Base-by-base conservation (phyloP, 441 rosid genomes). In the Populus hybrid region DNA sequence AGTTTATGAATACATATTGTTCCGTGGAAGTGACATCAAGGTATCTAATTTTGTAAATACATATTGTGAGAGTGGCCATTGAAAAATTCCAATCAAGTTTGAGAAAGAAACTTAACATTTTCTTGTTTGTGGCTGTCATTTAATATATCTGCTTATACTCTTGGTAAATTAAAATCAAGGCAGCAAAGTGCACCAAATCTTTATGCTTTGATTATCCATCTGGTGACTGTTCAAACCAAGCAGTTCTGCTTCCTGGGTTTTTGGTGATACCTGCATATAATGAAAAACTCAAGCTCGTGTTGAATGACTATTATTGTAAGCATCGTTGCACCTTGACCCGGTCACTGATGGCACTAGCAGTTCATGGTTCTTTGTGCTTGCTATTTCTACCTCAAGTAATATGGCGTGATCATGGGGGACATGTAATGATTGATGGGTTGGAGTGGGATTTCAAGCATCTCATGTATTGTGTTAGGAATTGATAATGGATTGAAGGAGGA, bases 11-110 rank as follows among this genome's bases (percentile, higher is more conserved):
- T 95, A 95, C 86, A 95, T 95, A 75, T 80, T 92, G 83, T 95
- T 95, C 83, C 93, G 98, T 61, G 97, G 99, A 79, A 90, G 93
- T 69, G 99, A 95, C 85, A 94, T 95, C 82, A 95, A 92, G 97
- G 99, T 95, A 88, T 82, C 32, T 35, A 26, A 67, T 30, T 11
- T 32, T 67, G 40, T 26, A 30, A 3, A 34, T 32, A 16, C 4
- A 18, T 35, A 28, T 12, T 57, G 50, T 40, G 38, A 38, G 8
- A 11, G 67, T 10, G 50, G n/a, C 2, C 23, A 23, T 34, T 75
- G 21, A 46, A 74, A 67, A 67, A 67, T 68, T 54, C 18, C 76
- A 28, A 30, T 30, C 36, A 16, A 65, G 34, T 20, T 24, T 69
- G 18, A 16, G n/a, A 23, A 42, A 68, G 34, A 57, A 36, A 35